Conservation (phyloP, 441 rosid species). For the Theobroma grandiflorum region DNA sequence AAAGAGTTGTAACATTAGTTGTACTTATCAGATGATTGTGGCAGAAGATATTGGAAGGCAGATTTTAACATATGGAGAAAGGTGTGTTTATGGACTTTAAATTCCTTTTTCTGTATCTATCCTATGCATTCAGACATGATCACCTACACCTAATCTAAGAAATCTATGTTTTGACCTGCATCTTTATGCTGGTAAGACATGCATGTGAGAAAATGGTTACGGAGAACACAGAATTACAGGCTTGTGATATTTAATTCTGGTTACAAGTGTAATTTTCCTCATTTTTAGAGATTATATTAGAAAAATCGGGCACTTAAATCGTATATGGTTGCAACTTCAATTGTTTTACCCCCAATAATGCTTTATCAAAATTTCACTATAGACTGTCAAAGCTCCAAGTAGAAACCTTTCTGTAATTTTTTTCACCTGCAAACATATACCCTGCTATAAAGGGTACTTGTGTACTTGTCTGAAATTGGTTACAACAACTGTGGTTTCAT, state of each 20-base stretch:
- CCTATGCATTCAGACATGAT: background rate
- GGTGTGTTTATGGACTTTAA: constrained; percentile 48
- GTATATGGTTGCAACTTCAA: background rate
- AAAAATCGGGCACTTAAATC: background rate
- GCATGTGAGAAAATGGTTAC: background rate
- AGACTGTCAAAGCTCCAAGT: background rate
- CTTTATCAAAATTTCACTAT: background rate
- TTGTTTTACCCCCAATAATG: background rate
- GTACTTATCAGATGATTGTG: constrained; percentile 64
- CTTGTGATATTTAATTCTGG: background rate
- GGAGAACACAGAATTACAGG: background rate
- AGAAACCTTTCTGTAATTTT: background rate
- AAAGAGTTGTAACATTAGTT: constrained; percentile 13
- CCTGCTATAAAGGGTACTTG: background rate
- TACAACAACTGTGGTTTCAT: background rate
- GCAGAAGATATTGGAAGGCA: constrained; percentile 93
- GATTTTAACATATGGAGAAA: constrained; percentile 84
- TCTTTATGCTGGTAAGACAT: background rate
- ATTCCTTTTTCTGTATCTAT: background rate
- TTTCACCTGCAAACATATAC: background rate
- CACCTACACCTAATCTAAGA: background rate
- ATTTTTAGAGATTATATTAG: background rate
- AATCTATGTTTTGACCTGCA: background rate
- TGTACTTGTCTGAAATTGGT: background rate
- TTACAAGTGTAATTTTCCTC: background rate